Base-by-base conservation (phyloP, 75 land plant species). In the Cunninghamia lanceolata region DNA sequence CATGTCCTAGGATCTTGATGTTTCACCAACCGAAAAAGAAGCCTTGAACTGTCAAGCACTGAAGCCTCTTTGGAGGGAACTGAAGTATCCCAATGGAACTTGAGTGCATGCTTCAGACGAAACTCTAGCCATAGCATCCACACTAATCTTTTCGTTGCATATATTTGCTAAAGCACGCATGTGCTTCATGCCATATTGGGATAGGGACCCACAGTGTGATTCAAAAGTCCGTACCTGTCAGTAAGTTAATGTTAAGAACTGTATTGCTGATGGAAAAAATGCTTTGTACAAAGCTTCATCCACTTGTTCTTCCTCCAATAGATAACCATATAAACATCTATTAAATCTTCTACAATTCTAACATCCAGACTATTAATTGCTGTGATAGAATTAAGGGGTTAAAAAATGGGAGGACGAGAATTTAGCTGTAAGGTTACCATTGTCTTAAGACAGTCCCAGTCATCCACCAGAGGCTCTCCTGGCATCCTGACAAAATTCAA, bases 121-220 rank as follows among this genome's bases (percentile, higher is more conserved):
- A 14, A 88, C 96, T 86, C 90, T 89, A 1, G 89, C 90, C 95
- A 96, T 92, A 47, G 87, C 86, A 43, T 92, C 91, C 40, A 85
- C 77, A 19, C 42, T 39, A 43, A 95, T 80, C 14, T 95, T 96
- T 56, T 92, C 94, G 78, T 96, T 96, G 89, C 98, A 96, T 9
- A 96, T 91, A 87, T 96, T 96, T 10, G 96, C 98, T 73, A 96
- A 63, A 59, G 96, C 93, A 14, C 98, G 90, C 95, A 95, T 96
- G 91, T 96, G 96, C 53, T 95, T 96, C 95, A 96, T 95, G 32
- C 97, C 97, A 76, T 96, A 95, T 40, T 94, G 94, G 42, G 92
- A 87, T 11, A 96, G 85, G 1, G 89, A 87, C 39, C 93, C 91
- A 83, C 91, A 92, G 53, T 88, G 81, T 15, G 50, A 30, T 84